A percentile compares a stretch with the other conserved stretches of the same genome.
These are phyloP conservation scores for Eutrema yunnanense DNA, from an alignment of 345 rosid genomes.

Conservation along the genomic window DNA sequence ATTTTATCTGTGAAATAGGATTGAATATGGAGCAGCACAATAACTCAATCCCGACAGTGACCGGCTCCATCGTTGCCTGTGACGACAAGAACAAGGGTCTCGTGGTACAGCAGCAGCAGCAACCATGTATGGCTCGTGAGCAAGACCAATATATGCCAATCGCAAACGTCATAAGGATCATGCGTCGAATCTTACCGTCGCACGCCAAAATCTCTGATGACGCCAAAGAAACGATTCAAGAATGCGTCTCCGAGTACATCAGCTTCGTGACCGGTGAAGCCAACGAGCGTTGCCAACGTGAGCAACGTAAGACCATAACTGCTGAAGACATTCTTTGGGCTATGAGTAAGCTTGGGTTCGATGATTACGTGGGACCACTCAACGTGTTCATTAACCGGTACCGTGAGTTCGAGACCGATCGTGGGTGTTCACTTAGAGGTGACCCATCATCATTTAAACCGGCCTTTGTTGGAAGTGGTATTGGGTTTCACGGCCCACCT, in stretches of 20 bases:
- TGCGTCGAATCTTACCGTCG: constrained; percentile 50
- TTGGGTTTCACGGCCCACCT: constrained; percentile 12
- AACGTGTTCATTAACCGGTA: constrained; percentile 36
- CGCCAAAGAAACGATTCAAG: constrained; percentile 66
- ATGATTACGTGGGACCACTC: constrained; percentile 47
- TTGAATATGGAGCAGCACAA: constrained; percentile 18
- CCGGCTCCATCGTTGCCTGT: not conserved
- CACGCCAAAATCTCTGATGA: constrained; percentile 74
- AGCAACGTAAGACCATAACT: constrained; percentile 63
- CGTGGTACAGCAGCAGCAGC: constrained; percentile 18
- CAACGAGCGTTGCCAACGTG: constrained; percentile 61
- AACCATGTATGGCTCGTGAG: constrained; percentile 32
- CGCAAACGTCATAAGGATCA: constrained; percentile 65
- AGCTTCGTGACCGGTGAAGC: constrained; percentile 74
- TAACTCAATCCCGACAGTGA: not conserved
- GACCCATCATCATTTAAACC: constrained; percentile 5
- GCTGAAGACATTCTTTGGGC: constrained; percentile 72
- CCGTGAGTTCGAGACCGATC: constrained; percentile 42
- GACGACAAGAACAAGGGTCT: not conserved
- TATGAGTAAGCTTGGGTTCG: constrained; percentile 62
- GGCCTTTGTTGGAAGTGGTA: constrained; percentile 5
- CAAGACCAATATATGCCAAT: constrained; percentile 71
- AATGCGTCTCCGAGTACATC: constrained; percentile 65
- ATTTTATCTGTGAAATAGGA: not conserved
- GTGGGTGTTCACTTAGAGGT: constrained; percentile 24